phyloP scores from a whole-genome alignment of 371 early-diverging fungal genomes.

The Saksenaea oblongispora region DNA sequence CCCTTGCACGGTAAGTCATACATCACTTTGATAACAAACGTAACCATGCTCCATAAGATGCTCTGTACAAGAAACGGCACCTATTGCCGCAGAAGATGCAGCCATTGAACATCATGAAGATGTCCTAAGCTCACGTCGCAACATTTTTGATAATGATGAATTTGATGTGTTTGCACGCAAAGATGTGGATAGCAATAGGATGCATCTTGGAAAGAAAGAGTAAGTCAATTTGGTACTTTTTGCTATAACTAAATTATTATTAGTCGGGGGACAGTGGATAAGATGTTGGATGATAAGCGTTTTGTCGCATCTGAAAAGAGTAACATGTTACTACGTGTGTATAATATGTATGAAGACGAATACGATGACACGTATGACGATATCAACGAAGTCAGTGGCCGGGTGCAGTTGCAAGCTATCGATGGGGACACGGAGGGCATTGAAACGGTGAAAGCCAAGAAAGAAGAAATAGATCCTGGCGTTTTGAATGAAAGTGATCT shows the following conservation, averaged over 20 bases:
- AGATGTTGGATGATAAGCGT: constrained; percentile 56
- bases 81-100: neutral
- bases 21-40: neutral
- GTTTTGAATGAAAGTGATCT: constrained; percentile 58
- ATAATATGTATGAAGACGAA: constrained; percentile 79
- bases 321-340: constrained; percentile 60
- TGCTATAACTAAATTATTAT: neutral
- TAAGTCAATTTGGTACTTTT: constrained; percentile 15
- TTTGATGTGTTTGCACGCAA: constrained; percentile 79
- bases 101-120: constrained; percentile 7
- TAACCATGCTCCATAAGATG: neutral
- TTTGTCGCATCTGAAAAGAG: constrained; percentile 61
- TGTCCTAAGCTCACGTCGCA: constrained; percentile 65
- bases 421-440: constrained; percentile 51
- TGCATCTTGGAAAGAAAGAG: constrained; percentile 76
- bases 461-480: constrained; percentile 52
- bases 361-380: constrained; percentile 93
- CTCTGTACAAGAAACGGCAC: neutral
- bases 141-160: constrained; percentile 91
- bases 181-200: constrained; percentile 60
- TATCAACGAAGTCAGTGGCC: constrained; percentile 62
- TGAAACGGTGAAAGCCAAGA: constrained; percentile 24
- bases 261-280: constrained; percentile 45
- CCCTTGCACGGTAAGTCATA: constrained; percentile 39
- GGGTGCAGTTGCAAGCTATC: constrained; percentile 52